Evolutionary conservation across 2,329 filamentous ascomycete species (phyloP).

Genomic region (Purpureocillium lavendulum): DNA sequence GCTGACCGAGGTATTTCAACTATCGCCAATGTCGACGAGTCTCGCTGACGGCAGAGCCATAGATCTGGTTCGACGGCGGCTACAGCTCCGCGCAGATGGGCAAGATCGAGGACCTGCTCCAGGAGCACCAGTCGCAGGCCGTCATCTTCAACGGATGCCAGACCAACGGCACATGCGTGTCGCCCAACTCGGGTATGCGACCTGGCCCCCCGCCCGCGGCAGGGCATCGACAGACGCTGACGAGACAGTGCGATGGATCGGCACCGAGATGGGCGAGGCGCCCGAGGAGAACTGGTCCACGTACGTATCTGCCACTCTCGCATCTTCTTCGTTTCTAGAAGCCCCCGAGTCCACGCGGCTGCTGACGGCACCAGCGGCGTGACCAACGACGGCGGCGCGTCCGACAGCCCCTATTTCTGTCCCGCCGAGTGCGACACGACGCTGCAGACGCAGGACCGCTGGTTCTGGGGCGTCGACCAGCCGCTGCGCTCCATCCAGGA

Average conservation of each 20-base stretch:
- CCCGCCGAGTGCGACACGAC: slow-evolving; percentile 17
- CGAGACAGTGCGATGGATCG: slow-evolving; percentile 12
- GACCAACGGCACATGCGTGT: slow-evolving; percentile 12
- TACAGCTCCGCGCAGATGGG: slow-evolving; percentile 12
- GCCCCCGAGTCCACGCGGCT: too few relatives aligned
- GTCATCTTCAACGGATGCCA: slow-evolving; percentile 15
- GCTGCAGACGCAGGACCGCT: slow-evolving; percentile 13
- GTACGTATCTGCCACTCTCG: too few relatives aligned
- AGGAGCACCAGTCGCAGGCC: slow-evolving; percentile 12
- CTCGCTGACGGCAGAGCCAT: background rate
- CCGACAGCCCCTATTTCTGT: slow-evolving; percentile 13
- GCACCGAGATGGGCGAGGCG: slow-evolving; percentile 12
- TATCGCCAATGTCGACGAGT: too few relatives aligned
- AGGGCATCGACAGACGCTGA: slow-evolving; percentile 4
- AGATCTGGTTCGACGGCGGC: slow-evolving; percentile 19
- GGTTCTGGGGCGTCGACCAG: slow-evolving; percentile 15
- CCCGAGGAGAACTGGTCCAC: slow-evolving; percentile 16
- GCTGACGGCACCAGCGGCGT: slow-evolving; percentile 3
- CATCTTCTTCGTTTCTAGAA: too few relatives aligned
- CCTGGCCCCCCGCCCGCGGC: too few relatives aligned
- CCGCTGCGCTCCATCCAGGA: slow-evolving; percentile 12
- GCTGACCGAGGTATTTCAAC: slow-evolving; percentile 12
- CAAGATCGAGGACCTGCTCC: slow-evolving; percentile 11
- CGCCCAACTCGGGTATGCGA: slow-evolving; percentile 6
- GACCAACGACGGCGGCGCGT: slow-evolving; percentile 11